Evolutionary conservation across 2,329 filamentous ascomycete genomes (phyloP).

Genomic region (Cladophialophora yegresii): DNA sequence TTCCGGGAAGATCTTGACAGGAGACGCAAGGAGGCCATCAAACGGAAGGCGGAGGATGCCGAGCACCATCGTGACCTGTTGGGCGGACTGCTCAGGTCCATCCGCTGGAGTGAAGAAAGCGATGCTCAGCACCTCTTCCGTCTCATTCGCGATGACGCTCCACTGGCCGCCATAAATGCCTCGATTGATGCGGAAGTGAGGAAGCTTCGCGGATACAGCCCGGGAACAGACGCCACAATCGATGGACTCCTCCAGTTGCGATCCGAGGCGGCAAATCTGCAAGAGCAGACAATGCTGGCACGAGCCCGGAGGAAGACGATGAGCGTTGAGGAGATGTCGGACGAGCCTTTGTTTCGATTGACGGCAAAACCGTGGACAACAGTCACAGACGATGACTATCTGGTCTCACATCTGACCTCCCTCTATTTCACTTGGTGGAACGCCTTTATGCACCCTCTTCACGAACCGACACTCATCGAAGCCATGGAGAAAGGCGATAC

Average conservation of each 20-base stretch:
- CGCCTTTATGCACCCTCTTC: constrained; percentile 39
- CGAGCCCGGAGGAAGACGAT: constrained; percentile 5
- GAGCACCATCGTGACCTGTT: constrained; percentile 10
- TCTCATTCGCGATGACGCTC: constrained; percentile 10
- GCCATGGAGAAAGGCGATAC: constrained; percentile 41
- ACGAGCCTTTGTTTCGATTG: constrained; percentile 10
- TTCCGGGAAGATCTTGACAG: constrained; percentile 9
- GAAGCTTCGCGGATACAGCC: constrained; percentile 8
- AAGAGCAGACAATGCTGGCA: background rate
- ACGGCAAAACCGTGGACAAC: constrained; percentile 39
- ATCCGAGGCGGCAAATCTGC: constrained; percentile 4
- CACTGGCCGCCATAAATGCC: background rate
- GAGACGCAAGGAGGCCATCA: constrained; percentile 12
- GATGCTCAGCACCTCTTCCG: constrained; percentile 7
- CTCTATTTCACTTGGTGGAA: constrained; percentile 42
- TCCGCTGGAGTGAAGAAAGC: constrained; percentile 10
- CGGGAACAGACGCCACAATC: constrained; percentile 3
- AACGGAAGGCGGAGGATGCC: constrained; percentile 10
- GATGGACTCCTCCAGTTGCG: constrained; percentile 8
- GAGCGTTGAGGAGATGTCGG: constrained; percentile 13
- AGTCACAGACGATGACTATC: constrained; percentile 40
- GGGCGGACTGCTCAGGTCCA: constrained; percentile 6
- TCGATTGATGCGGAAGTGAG: constrained; percentile 8
- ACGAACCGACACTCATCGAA: constrained; percentile 40
- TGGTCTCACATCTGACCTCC: constrained; percentile 42